phyloP scores from a whole-genome alignment of 2,329 filamentous ascomycete genomes.

The Xylaria sp. region DNA sequence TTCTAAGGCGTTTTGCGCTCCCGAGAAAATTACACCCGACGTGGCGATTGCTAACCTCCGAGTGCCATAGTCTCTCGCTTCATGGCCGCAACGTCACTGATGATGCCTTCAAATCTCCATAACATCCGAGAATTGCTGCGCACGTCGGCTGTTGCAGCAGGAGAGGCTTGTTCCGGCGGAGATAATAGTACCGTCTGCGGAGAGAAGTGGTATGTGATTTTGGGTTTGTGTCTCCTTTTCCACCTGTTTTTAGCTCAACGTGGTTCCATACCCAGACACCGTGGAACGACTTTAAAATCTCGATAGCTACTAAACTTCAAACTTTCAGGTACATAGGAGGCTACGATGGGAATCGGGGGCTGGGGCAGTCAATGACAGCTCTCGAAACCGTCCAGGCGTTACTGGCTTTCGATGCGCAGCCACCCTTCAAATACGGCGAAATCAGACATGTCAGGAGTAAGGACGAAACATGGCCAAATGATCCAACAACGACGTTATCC shows the following conservation, averaged over 20 bases:
- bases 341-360: constrained; percentile 64
- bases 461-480: background rate
- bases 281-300: background rate
- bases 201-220: constrained; percentile 64
- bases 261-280: background rate
- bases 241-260: background rate
- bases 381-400: constrained; percentile 71
- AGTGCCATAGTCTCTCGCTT: constrained; percentile 62
- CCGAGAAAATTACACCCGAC: background rate
- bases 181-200: constrained; percentile 64
- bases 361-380: constrained; percentile 73
- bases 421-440: constrained; percentile 59
- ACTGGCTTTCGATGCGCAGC: constrained; percentile 55
- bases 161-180: constrained; percentile 66
- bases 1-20: background rate
- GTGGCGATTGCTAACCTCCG: background rate
- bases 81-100: constrained; percentile 66
- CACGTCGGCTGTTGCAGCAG: constrained; percentile 65
- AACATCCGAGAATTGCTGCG: constrained; percentile 61
- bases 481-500: constrained; percentile 15
- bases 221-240: background rate
- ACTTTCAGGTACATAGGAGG: constrained; percentile 55
- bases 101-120: constrained; percentile 64
- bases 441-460: constrained; percentile 56
- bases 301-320: background rate